Evolutionary conservation across 768 basidiomycete species (phyloP).

Genomic region (Boletellus sp.): DNA sequence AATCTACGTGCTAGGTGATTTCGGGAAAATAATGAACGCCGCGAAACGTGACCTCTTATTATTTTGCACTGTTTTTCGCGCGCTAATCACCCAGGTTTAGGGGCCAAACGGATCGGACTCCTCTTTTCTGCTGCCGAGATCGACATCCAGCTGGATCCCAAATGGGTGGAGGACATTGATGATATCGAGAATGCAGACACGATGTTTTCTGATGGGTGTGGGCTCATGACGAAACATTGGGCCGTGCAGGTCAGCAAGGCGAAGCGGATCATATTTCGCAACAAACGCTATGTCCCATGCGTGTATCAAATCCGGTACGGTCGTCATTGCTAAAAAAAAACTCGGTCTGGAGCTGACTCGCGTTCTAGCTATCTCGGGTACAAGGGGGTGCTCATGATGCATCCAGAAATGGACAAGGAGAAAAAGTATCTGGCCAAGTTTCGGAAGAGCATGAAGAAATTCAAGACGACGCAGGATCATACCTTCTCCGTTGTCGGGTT

Average conservation of each 20-base stretch:
- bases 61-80: neutral
- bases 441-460: conserved; percentile 69
- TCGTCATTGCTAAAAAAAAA: neutral
- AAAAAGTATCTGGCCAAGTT: conserved; percentile 51
- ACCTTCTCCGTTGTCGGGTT: conserved; percentile 67
- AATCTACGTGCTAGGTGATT: conserved; percentile 58
- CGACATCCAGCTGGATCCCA: conserved; percentile 52
- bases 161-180: conserved; percentile 48
- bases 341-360: neutral
- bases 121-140: conserved; percentile 62
- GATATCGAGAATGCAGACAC: conserved; percentile 58
- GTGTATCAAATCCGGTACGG: conserved; percentile 61
- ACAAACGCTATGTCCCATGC: conserved; percentile 52
- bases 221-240: conserved; percentile 53
- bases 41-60: conserved; percentile 48
- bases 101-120: conserved; percentile 66
- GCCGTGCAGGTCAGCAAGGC: conserved; percentile 49
- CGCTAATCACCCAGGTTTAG: conserved; percentile 31
- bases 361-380: conserved; percentile 58
- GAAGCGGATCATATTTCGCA: conserved; percentile 55
- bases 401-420: conserved; percentile 52
- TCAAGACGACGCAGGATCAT: conserved; percentile 49
- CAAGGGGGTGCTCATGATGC: conserved; percentile 68
- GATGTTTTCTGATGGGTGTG: conserved; percentile 66
- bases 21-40: conserved; percentile 56